Percentiles rank a stretch among this genome's conserved stretches.
phyloP scores from a whole-genome alignment of 139 green algal genomes.

The Chlamydomonas schloesseri region DNA sequence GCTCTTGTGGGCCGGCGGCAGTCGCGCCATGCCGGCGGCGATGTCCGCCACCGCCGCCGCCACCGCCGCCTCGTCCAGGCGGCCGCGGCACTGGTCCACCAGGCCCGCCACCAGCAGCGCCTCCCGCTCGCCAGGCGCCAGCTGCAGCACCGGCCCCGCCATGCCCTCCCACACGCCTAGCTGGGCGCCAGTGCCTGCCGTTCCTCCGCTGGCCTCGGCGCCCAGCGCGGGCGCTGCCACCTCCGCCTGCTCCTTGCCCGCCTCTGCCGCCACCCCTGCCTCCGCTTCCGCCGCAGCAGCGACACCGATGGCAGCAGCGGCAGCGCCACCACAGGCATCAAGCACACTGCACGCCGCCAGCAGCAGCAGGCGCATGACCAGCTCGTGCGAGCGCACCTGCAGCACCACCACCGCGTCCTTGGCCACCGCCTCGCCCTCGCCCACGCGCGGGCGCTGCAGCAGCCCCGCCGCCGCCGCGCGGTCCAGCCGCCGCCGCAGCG shows the following conservation, averaged over 20 bases:
- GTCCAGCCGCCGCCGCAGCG: background rate
- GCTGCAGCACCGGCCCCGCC: background rate
- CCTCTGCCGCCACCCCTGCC: too few relatives aligned
- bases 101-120: background rate
- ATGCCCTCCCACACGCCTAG: background rate
- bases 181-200: too few relatives aligned
- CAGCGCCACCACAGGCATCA: too few relatives aligned
- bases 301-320: background rate
- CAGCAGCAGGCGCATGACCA: background rate
- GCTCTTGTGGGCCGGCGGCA: background rate
- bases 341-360: background rate
- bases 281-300: background rate
- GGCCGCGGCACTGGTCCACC: too few relatives aligned
- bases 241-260: background rate
- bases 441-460: background rate
- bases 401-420: background rate
- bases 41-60: background rate
- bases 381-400: constrained; percentile 1
- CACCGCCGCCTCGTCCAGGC: background rate
- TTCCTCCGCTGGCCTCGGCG: too few relatives aligned
- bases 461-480: background rate
- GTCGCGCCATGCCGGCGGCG: background rate
- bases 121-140: background rate
- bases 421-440: background rate
- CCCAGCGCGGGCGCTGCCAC: background rate